These are phyloP conservation scores for Wickerhamiella vanderwaltii DNA, from an alignment of 805 yeast genomes.

Conservation along the genomic window DNA sequence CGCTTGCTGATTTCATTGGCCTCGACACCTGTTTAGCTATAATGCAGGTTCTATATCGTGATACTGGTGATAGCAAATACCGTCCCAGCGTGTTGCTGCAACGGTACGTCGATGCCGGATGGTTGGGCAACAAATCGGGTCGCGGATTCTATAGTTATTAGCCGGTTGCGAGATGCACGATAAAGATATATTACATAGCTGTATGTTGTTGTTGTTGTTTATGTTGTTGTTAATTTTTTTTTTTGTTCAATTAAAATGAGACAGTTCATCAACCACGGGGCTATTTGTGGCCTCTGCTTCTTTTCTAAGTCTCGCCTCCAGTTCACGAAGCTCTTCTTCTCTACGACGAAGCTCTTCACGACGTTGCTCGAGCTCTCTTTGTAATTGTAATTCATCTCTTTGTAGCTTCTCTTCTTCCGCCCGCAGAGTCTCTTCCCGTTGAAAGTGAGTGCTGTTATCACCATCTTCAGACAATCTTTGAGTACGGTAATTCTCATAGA, in stretches of 20 bases:
- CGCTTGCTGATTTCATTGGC: conserved; percentile 34
- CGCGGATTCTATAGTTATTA: conserved; percentile 32
- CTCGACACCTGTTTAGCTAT: conserved; percentile 34
- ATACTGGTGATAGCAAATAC: conserved; percentile 33
- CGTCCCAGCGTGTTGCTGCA: conserved; percentile 30
- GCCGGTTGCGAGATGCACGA: too few relatives aligned
- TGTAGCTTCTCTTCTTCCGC: conserved; percentile 79
- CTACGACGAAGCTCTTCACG: conserved; percentile 72
- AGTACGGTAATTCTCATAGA: conserved; percentile 84
- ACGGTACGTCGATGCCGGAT: conserved; percentile 34
- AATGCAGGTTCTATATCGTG: conserved; percentile 31
- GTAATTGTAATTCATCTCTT: conserved; percentile 80
- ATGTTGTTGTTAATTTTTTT: too few relatives aligned
- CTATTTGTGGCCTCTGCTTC: conserved; percentile 32
- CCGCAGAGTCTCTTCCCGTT: conserved; percentile 81
- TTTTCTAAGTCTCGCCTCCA: conserved; percentile 54
- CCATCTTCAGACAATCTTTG: conserved; percentile 59
- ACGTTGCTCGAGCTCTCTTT: conserved; percentile 69
- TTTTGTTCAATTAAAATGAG: too few relatives aligned
- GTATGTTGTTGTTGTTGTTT: too few relatives aligned
- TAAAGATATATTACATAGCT: background rate
- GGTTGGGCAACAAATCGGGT: conserved; percentile 32
- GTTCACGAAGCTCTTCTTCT: conserved; percentile 73
- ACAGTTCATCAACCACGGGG: conserved; percentile 11
- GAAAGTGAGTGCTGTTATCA: conserved; percentile 33